These are phyloP conservation scores for Colletotrichum destructivum DNA, from an alignment of 2,329 filamentous ascomycete species.

Conservation along the genomic window DNA sequence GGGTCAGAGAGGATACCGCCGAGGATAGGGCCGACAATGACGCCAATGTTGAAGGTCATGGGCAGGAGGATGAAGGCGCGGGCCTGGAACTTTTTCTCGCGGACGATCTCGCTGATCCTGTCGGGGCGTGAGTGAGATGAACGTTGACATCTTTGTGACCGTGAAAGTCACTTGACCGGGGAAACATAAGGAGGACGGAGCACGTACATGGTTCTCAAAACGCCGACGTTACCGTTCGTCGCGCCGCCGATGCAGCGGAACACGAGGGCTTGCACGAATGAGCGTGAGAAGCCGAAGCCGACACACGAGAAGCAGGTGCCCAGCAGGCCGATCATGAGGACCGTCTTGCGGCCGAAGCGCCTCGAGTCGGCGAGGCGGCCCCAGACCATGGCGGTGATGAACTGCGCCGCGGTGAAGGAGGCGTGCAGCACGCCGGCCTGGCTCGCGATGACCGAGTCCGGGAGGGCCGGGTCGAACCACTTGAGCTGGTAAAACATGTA, in stretches of 20 bases:
- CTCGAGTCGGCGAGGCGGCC: constrained; percentile 78
- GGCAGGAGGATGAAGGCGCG: constrained; percentile 63
- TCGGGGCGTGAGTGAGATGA: neutral
- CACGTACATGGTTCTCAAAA: constrained; percentile 74
- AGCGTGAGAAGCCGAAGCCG: constrained; percentile 80
- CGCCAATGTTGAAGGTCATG: constrained; percentile 64
- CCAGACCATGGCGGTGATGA: constrained; percentile 87
- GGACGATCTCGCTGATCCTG: constrained; percentile 62
- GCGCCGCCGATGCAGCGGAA: constrained; percentile 77
- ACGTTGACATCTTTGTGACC: constrained; percentile 34
- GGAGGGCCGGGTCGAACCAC: constrained; percentile 74
- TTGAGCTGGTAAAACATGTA: constrained; percentile 94
- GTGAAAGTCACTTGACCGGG: constrained; percentile 56
- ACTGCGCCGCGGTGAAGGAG: constrained; percentile 86
- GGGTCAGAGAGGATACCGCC: constrained; percentile 80
- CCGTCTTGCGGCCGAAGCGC: constrained; percentile 80
- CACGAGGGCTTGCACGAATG: constrained; percentile 74
- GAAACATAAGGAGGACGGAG: neutral
- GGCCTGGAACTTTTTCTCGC: constrained; percentile 64
- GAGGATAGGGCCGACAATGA: constrained; percentile 64
- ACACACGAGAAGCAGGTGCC: constrained; percentile 77
- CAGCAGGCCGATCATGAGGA: constrained; percentile 82
- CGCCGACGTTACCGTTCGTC: constrained; percentile 65
- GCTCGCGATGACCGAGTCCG: constrained; percentile 77
- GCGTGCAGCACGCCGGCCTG: constrained; percentile 86